Conservation (phyloP, 257 asterid species). For the Thymus mandschuricus region DNA sequence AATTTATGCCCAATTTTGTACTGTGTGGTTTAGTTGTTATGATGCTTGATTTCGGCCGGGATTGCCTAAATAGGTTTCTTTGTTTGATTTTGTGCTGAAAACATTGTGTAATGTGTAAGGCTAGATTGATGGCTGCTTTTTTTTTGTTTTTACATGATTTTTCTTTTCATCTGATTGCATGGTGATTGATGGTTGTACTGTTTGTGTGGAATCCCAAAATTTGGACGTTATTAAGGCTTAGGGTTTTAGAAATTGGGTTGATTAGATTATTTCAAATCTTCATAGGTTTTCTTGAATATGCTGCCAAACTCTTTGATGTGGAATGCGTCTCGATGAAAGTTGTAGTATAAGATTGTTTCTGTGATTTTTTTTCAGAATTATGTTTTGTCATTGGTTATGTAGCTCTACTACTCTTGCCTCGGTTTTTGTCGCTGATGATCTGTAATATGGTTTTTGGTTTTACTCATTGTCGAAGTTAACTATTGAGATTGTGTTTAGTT, state of each 20-base stretch:
- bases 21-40: background rate
- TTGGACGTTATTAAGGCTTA: background rate
- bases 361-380: background rate
- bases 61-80: conserved; percentile 14
- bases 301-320: background rate
- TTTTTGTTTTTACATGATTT: background rate
- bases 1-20: too few species aligned
- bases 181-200: background rate
- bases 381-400: background rate
- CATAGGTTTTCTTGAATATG: background rate
- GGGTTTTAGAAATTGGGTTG: background rate
- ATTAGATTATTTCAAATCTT: conserved; percentile 1
- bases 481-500: background rate
- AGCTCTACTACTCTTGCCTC: background rate
- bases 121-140: background rate
- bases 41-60: conserved; percentile 1
- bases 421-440: background rate
- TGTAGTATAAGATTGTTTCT: background rate
- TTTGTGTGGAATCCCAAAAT: background rate
- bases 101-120: background rate
- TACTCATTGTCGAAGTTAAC: conserved; percentile 1
- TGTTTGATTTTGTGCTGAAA: background rate
- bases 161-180: background rate
- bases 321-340: background rate
- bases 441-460: background rate